A percentile compares a stretch with the other conserved stretches of the same genome.
Conservation (phyloP, 257 asterid genomes). For the Cinchona pubescens region DNA sequence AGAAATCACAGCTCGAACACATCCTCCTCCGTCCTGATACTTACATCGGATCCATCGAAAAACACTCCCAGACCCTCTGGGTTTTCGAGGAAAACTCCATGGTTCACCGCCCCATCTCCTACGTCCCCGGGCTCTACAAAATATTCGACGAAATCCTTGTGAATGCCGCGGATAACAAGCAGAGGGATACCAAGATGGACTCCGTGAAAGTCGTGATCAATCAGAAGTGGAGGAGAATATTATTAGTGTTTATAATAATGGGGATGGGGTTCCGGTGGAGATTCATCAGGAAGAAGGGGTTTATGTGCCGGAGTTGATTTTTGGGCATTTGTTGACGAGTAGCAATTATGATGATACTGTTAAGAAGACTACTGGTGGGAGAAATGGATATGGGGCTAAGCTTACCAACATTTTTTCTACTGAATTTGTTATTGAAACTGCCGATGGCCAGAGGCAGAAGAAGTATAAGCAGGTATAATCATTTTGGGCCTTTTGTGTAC, state of each 20-base stretch:
- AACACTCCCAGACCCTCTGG: slow-evolving; percentile 73
- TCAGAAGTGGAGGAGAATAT: slow-evolving; percentile 53
- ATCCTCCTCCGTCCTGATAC: slow-evolving; percentile 97
- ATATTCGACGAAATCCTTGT: slow-evolving; percentile 93
- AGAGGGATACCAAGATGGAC: slow-evolving; percentile 84
- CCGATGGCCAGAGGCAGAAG: slow-evolving; percentile 77
- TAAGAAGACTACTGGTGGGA: slow-evolving; percentile 96
- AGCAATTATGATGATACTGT: slow-evolving; percentile 84
- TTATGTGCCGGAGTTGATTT: slow-evolving; percentile 94
- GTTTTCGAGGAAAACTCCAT: slow-evolving; percentile 60
- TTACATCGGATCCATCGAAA: slow-evolving; percentile 87
- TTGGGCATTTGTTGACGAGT: slow-evolving; percentile 95
- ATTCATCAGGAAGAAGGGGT: slow-evolving; percentile 94
- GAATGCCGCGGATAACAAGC: slow-evolving; percentile 92
- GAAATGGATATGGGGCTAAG: slow-evolving; percentile 96
- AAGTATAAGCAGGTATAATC: slow-evolving; percentile 83
- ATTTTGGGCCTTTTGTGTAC: background rate
- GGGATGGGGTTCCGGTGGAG: slow-evolving; percentile 98
- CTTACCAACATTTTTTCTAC: slow-evolving; percentile 87
- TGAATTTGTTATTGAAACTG: slow-evolving; percentile 87
- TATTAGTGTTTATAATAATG: slow-evolving; percentile 76
- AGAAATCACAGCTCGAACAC: slow-evolving; percentile 94
- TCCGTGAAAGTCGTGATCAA: slow-evolving; percentile 70
- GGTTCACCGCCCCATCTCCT: slow-evolving; percentile 55
- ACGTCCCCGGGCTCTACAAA: slow-evolving; percentile 90